Base-by-base conservation (phyloP, 1,284 basidiomycete genomes). In the Moesziomyces sp. region DNA sequence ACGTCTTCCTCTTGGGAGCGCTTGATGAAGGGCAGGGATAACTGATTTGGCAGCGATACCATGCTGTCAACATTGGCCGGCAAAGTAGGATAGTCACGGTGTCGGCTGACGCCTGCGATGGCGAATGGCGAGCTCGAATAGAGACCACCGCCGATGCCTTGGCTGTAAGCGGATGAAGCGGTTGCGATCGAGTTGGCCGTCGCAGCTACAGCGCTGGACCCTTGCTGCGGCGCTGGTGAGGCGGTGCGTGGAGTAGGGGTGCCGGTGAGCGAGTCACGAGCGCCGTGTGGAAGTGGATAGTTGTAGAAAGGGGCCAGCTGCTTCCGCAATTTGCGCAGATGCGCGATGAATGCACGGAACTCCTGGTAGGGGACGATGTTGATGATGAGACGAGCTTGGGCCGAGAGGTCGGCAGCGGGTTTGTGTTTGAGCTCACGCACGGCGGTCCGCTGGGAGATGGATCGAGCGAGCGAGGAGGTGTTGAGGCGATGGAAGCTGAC, bases 1-100 rank as follows among this genome's bases (percentile, higher is more conserved):
- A 95, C 92, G 85, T 99, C 96, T 85, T 99, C 97, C 4, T 88
- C 87, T 26, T 92, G 85, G 21, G 94, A 86, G 35, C 96, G 88
- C 18, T 92, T 89, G 26, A 98, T 85, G 85, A 97, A 97, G 0
- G 95, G 91, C 49, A 94, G 88, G 0, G 90, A 88, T 28, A 85
- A 80, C 48, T 85, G 82, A 24, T 76, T 79, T 13, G 85, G 81
- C 9, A 85, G 75, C 24, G 70, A 63, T 8, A 84, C 79, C 26
- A 83, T 42, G 35, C 60, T 73, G 46, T 83, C 82, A 18, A 74
- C 77, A 21, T 74, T 78, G 19, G 79, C 81, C 49, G 75, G 84
- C 50, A 92, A 86, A 28, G 70, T 60, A 0, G 82, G 83, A 56
- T 80, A 93, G 88, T 43, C 90, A 89, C 35, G 90, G 87, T 85